Conservation (phyloP, 2,329 filamentous ascomycete genomes). For the Colletotrichum spinosum region DNA sequence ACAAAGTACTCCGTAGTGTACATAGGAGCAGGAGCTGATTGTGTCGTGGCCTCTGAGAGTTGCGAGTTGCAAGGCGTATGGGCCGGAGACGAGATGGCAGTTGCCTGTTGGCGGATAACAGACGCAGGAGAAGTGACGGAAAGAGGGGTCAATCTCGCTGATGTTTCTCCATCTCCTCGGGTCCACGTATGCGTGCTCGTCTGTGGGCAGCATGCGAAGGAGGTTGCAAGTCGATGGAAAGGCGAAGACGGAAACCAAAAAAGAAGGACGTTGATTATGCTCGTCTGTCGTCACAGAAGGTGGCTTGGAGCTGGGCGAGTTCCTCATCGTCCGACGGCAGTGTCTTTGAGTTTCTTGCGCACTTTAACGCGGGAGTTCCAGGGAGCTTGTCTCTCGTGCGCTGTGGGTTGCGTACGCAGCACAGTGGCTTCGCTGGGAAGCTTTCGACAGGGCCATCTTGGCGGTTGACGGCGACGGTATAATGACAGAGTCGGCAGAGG, state of each 20-base stretch:
- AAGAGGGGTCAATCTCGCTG: slow-evolving; percentile 13
- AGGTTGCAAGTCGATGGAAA: not conserved
- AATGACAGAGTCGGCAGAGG: slow-evolving; percentile 22
- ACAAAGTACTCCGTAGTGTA: too few relatives aligned
- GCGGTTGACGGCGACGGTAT: slow-evolving; percentile 8
- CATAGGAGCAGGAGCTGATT: too few relatives aligned
- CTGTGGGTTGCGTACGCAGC: slow-evolving; percentile 22
- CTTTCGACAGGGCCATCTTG: slow-evolving; percentile 18
- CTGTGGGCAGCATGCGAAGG: slow-evolving; percentile 2
- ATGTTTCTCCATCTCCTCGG: slow-evolving; percentile 22
- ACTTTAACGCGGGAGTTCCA: too few relatives aligned
- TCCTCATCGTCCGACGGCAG: not conserved
- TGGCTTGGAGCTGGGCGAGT: slow-evolving; percentile 29
- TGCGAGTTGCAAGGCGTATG: not conserved
- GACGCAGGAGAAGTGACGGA: slow-evolving; percentile 22
- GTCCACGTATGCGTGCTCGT: not conserved
- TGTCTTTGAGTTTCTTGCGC: not conserved
- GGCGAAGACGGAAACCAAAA: slow-evolving; percentile 20
- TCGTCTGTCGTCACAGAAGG: slow-evolving; percentile 16
- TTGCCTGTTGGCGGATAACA: slow-evolving; percentile 5
- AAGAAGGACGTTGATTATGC: not conserved
- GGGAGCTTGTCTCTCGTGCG: too few relatives aligned
- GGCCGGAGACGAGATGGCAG: slow-evolving; percentile 2
- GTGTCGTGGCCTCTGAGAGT: not conserved
- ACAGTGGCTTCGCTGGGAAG: slow-evolving; percentile 21